phyloP scores from a whole-genome alignment of 345 rosid genomes.

The Toxicodendron radicans region DNA sequence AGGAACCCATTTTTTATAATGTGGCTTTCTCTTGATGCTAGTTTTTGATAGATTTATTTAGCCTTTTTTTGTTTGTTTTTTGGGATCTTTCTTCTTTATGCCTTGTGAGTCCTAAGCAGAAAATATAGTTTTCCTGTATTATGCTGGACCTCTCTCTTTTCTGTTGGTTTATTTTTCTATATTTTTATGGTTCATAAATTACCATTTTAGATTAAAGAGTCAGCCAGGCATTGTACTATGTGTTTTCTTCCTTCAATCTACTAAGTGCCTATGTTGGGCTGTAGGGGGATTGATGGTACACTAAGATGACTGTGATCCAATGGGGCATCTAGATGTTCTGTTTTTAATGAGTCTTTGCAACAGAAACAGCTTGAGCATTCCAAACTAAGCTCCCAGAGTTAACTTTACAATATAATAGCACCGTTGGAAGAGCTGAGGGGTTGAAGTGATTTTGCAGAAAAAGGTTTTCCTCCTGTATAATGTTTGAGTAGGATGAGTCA shows the following conservation, averaged over 20 bases:
- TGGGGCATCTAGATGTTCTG: neutral
- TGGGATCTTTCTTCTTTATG: neutral
- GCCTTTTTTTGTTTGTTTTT: neutral
- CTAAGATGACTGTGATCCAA: neutral
- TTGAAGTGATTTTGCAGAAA: too few species aligned
- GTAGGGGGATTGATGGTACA: neutral
- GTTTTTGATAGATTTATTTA: neutral
- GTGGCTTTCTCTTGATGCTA: neutral
- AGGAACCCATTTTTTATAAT: slow-evolving; percentile 2
- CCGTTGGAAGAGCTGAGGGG: too few species aligned
- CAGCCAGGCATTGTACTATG: neutral
- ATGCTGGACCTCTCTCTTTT: neutral
- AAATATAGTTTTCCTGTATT: neutral
- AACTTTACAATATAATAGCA: too few species aligned
- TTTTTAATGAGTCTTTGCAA: neutral
- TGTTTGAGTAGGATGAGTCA: too few species aligned
- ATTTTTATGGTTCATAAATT: neutral
- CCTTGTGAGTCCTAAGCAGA: neutral
- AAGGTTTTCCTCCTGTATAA: too few species aligned
- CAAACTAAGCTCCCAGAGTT: too few species aligned
- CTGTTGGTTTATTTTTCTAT: neutral
- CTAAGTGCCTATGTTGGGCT: neutral
- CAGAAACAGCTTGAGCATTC: too few species aligned
- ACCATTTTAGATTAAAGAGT: neutral
- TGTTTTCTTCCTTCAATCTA: neutral